Conservation (phyloP, 176 grass and related monocot species). For the Bromus sterilis region DNA sequence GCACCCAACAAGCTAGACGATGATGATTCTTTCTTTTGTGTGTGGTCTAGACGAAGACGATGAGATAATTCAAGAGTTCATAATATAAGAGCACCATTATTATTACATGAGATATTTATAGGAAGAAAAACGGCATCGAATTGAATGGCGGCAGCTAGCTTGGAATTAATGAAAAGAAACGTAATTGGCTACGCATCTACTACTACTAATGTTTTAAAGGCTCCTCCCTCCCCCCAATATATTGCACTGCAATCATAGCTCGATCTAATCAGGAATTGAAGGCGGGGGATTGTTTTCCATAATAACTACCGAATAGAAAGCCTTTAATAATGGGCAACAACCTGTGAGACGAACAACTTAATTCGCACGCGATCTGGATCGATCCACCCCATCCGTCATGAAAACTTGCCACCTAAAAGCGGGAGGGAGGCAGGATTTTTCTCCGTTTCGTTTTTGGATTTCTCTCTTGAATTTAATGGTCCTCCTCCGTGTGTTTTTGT, state of each 20-base stretch:
- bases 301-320: constrained; percentile 41
- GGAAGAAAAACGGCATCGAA: background rate
- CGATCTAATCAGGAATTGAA: constrained; percentile 25
- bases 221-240: background rate
- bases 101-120: background rate
- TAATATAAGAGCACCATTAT: background rate
- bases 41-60: too few relatives aligned
- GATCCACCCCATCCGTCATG: background rate
- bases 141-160: background rate
- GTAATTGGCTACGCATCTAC: background rate
- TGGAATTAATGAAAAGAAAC: constrained; percentile 1
- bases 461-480: background rate
- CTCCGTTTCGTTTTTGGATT: background rate
- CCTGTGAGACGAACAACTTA: constrained; percentile 22
- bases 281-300: constrained; percentile 30
- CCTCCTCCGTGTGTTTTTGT: too few relatives aligned
- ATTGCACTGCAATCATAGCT: constrained; percentile 4
- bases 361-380: constrained; percentile 15
- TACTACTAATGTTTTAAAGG: background rate
- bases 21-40: too few relatives aligned
- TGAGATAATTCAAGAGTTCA: background rate
- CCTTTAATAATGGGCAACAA: constrained; percentile 24
- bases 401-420: background rate
- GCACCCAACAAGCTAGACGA: background rate
- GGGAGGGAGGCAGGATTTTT: too few relatives aligned